Evolutionary conservation across 2,329 filamentous ascomycete species (phyloP), one percentile per base, ranked within the genome.

Genomic region (Epichloe gansuensis): DNA sequence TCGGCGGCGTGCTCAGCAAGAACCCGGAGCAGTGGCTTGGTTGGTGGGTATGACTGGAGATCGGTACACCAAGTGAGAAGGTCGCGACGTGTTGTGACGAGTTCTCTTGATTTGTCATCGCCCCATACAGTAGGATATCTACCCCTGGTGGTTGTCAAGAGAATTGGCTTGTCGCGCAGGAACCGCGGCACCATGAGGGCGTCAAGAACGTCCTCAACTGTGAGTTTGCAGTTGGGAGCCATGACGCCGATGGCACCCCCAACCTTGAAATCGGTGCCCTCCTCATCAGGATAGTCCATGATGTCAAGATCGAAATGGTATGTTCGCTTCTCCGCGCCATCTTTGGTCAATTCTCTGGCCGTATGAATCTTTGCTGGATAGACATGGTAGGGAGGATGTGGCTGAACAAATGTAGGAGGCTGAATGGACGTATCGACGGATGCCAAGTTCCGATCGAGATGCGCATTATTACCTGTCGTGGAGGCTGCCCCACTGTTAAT

Each of bases 41-140:
- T 95, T 0, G 93, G 91, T 2, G 91, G 84, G 60, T 91, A 89
- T 13, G 89, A 95, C 67, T 96, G 89, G 56, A 97, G 81, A 66
- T 98, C 93, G 27, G 85, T 84, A 65, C 90, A 96, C 93, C 93
- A 98, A 9, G 86, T 95, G 51, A 98, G 74, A n/a, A 98, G 74
- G 65, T 95, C 91, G 48, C 91, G 80, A 47, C 91, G 82, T 0
- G 90, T 97, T 3, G 91, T 95, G 52, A 90, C 74, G n/a, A 98
- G 74, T 64, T 93, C 84, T 52, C 93, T 81, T 6, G 90, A 70
- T 67, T 87, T 71, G 21, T 97, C 91, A 2, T 95, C 88, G 42
- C 91, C 93, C 93, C 93, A 98, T 48, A 98, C 94, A 0, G 93
- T 98, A 4, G 93, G 93, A 91, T 91, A 98, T 48, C 93, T 80